phyloP scores from a whole-genome alignment of 805 yeast species.

The Wickerhamomyces alni region DNA sequence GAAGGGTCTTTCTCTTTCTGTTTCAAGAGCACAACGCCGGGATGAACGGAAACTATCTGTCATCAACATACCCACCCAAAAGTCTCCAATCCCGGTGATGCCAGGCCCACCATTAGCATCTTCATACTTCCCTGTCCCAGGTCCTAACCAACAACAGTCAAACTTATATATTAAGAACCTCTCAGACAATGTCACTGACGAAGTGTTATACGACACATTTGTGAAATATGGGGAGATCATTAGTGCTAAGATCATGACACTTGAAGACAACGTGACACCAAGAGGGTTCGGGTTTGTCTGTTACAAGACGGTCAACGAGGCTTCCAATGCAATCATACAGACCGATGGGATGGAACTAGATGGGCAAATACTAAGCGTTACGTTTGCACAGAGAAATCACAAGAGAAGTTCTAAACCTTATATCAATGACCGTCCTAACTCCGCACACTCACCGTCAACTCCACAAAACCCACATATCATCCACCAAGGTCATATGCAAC shows the following conservation, averaged over 20 bases:
- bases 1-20: slow-evolving; percentile 22
- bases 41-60: slow-evolving; percentile 22
- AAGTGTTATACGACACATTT: slow-evolving; percentile 37
- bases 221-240: slow-evolving; percentile 41
- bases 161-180: slow-evolving; percentile 65
- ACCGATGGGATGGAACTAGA: slow-evolving; percentile 53
- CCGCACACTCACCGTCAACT: not conserved
- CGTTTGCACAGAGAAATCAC: slow-evolving; percentile 70
- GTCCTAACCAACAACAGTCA: slow-evolving; percentile 52
- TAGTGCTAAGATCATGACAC: slow-evolving; percentile 46
- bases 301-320: slow-evolving; percentile 53
- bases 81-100: not conserved
- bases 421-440: not conserved
- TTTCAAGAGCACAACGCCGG: slow-evolving; percentile 43
- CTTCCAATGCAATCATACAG: slow-evolving; percentile 57
- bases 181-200: slow-evolving; percentile 45
- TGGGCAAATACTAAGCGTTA: slow-evolving; percentile 53
- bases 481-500: too few species aligned
- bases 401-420: slow-evolving; percentile 29
- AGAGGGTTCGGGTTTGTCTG: slow-evolving; percentile 79
- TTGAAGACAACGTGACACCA: slow-evolving; percentile 31
- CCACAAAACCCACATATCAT: too few species aligned
- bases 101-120: not conserved
- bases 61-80: not conserved
- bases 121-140: slow-evolving; percentile 31